Percentiles rank a stretch among this genome's conserved stretches.
These are phyloP conservation scores for Ulota crispa DNA, from an alignment of 225 moss, liverwort and hornwort genomes.

Conservation along the genomic window DNA sequence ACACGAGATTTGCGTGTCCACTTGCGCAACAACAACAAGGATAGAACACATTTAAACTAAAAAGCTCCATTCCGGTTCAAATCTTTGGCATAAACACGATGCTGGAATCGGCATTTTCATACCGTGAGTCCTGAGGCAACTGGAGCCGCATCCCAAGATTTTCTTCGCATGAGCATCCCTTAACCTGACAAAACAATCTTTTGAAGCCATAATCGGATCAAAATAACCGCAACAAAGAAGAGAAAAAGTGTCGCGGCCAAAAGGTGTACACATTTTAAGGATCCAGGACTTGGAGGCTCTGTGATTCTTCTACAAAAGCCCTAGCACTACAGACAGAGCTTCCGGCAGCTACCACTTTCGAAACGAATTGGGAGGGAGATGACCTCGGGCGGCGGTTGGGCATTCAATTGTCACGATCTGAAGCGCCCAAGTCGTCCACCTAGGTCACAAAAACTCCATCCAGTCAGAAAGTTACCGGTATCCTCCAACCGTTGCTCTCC, in stretches of 20 bases:
- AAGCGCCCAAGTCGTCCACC: not conserved
- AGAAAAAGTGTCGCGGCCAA: not conserved
- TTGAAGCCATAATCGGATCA: not conserved
- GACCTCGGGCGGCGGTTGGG: constrained; percentile 22
- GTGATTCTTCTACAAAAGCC: not conserved
- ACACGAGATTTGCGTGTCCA: not conserved
- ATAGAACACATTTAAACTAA: not conserved
- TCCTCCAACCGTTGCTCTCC: not conserved
- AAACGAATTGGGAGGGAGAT: not conserved
- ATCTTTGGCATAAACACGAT: not conserved
- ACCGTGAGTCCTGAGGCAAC: not conserved
- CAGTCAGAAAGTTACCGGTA: not conserved
- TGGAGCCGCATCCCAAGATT: not conserved
- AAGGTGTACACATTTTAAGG: not conserved
- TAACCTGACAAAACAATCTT: not conserved
- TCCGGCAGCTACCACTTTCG: constrained; percentile 9
- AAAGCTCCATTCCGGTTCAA: not conserved
- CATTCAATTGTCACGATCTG: constrained; percentile 22
- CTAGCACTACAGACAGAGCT: not conserved
- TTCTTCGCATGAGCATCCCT: not conserved
- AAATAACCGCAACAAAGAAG: not conserved
- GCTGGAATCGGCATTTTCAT: not conserved
- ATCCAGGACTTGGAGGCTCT: no score
- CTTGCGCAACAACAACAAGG: not conserved
- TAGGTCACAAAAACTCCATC: not conserved